Conservation (phyloP, 345 rosid genomes). For the Citrus cavaleriei region DNA sequence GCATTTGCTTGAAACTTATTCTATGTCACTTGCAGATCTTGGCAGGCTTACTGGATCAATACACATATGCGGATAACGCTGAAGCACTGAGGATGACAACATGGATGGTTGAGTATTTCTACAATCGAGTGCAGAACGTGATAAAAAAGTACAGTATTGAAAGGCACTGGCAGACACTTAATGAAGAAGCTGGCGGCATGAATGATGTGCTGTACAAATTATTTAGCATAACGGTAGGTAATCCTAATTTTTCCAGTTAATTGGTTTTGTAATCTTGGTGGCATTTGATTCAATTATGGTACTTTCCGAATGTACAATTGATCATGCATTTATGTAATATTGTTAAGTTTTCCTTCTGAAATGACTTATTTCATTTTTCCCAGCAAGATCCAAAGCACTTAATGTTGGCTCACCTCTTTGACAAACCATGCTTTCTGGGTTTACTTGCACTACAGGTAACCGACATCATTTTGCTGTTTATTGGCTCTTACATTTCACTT, state of each 20-base stretch:
- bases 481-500: neutral
- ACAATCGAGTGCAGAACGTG: slow-evolving; percentile 43
- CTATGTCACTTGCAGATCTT: slow-evolving; percentile 29
- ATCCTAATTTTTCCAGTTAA: neutral
- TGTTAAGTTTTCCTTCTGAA: neutral
- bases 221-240: slow-evolving; percentile 35
- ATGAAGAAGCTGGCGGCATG: slow-evolving; percentile 65
- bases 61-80: slow-evolving; percentile 31
- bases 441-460: slow-evolving; percentile 47
- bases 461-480: neutral
- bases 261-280: neutral
- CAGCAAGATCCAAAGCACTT: slow-evolving; percentile 50
- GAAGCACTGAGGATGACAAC: slow-evolving; percentile 38
- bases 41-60: slow-evolving; percentile 56
- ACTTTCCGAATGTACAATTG: neutral
- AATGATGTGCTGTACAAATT: slow-evolving; percentile 48
- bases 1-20: neutral
- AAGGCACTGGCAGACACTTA: slow-evolving; percentile 44
- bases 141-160: slow-evolving; percentile 31
- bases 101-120: slow-evolving; percentile 55
- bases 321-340: neutral
- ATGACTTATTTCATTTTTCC: neutral
- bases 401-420: slow-evolving; percentile 50
- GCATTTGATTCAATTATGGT: neutral
- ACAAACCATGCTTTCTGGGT: slow-evolving; percentile 65